Base-by-base conservation (phyloP, 2,329 filamentous ascomycete genomes). In the Neocucurbitaria cava region DNA sequence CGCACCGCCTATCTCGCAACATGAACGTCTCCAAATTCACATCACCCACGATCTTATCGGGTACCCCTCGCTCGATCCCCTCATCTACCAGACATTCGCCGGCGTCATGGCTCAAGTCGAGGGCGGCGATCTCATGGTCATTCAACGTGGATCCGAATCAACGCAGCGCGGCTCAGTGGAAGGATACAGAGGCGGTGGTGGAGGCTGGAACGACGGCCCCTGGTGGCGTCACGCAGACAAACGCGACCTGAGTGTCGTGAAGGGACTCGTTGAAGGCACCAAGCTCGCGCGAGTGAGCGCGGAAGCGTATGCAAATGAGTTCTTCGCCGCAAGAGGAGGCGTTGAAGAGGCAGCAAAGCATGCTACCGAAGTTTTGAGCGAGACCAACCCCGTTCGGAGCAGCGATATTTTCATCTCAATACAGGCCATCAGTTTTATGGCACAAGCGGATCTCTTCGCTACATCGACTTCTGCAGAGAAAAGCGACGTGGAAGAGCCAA, bases 61-160 rank as follows among this genome's bases (percentile, higher is more conserved):
- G 65, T 99, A 99, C 75, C 95, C 95, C 2, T 94, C 92, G 17
- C 87, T 99, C 65, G 94, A 98, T 73, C 92, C 94, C 17, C 85
- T 97, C 49, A 91, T 98, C 67, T 92, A 98, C 78, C 85, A 85
- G 53, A 92, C 95, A 60, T 99, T 99, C 80, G 90, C 90, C 50
- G 89, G 92, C 48, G 93, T 99, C 69, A 99, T 99, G 95, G 86
- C 92, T n/a, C 95, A 99, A 79, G 95, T 99, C 41, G 95, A 99
- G 78, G 95, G 95, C 61, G 95, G 95, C 50, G 95, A 98, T 69
- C 83, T 99, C 17, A 84, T 98, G 49, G 95, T 99, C 50, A 87
- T 98, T 56, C 95, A 99, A 78, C 90, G 93, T 33, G 95, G 95
- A 18, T 90, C 92, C 57, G 95, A 98, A 77, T 91, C 88, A 44